phyloP scores from a whole-genome alignment of 257 asterid species.

The Jacaranda copaia region DNA sequence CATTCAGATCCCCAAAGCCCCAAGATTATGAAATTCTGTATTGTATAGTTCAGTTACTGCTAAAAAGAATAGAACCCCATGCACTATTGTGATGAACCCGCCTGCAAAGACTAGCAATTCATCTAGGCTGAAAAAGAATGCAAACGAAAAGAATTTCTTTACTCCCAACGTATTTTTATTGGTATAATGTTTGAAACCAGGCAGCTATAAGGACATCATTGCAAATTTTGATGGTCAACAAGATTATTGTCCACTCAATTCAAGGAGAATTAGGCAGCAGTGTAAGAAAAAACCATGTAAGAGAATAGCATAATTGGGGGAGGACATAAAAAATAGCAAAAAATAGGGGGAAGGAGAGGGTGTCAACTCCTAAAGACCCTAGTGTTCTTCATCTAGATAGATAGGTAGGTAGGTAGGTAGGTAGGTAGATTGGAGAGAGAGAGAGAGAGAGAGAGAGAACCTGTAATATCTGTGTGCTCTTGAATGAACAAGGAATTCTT shows the following conservation, averaged over 20 bases:
- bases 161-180: background rate
- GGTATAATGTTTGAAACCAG: background rate
- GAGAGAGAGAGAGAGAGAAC: slow-evolving; percentile 55
- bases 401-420: no score
- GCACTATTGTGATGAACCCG: background rate
- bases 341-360: background rate
- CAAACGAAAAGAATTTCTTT: background rate
- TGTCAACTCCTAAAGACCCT: background rate
- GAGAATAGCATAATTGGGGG: no score
- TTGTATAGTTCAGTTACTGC: background rate
- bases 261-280: no score
- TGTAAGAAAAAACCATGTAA: no score
- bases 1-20: no score
- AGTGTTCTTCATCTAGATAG: background rate
- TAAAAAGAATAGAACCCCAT: background rate
- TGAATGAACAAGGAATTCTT: slow-evolving; percentile 84
- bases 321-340: background rate
- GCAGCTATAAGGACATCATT: background rate
- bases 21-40: no score
- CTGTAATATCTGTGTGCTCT: slow-evolving; percentile 93
- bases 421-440: background rate
- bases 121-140: background rate
- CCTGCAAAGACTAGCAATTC: background rate
- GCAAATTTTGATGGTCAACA: no score
- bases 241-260: background rate